phyloP scores from a whole-genome alignment of 139 green algal species.

The Choricystis sp. region DNA sequence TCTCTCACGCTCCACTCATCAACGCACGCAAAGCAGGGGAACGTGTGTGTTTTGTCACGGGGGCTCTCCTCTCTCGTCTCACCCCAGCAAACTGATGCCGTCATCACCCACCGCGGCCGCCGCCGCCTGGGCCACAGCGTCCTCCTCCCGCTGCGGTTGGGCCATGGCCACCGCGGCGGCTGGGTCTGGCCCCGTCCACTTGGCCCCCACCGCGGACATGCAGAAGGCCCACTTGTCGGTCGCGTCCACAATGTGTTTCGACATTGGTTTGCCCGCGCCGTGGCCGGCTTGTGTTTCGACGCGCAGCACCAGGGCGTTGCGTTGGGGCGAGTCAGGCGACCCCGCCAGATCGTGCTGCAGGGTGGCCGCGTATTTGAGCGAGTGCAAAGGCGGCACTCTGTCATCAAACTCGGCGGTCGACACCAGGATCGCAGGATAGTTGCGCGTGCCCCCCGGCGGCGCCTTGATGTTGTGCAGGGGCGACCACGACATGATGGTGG shows the following conservation, averaged over 20 bases:
- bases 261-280: conserved; percentile 76
- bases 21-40: too few relatives aligned
- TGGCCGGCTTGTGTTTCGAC: conserved; percentile 69
- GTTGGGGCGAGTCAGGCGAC: conserved; percentile 23
- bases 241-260: conserved; percentile 27
- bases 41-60: too few relatives aligned
- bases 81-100: not conserved
- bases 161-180: not conserved
- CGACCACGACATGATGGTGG: conserved; percentile 49
- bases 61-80: not conserved
- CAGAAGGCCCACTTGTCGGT: conserved; percentile 14
- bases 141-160: not conserved
- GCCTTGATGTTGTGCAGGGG: conserved; percentile 82
- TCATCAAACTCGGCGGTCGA: conserved; percentile 76
- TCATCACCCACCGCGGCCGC: not conserved
- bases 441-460: conserved; percentile 23
- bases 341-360: conserved; percentile 57
- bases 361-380: conserved; percentile 58
- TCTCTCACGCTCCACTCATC: too few relatives aligned
- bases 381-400: conserved; percentile 74
- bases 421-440: conserved; percentile 74
- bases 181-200: not conserved
- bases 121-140: not conserved
- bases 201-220: not conserved
- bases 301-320: conserved; percentile 64